Evolutionary conservation across 192 early-diverging fungal species (phyloP).

Genomic region (Backusella mclennaniae): DNA sequence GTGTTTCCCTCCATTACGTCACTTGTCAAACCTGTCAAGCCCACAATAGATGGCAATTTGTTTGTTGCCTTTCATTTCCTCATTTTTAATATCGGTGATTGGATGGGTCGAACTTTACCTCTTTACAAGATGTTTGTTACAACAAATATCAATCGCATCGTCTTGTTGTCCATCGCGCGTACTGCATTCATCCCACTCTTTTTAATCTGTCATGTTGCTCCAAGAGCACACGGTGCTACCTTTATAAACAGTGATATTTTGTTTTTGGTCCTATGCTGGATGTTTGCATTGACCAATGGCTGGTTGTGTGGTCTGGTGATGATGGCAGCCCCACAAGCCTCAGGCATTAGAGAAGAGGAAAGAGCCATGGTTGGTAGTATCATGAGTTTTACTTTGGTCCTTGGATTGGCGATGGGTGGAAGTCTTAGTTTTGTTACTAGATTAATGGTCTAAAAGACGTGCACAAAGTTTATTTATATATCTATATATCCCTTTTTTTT

Average conservation of each 20-base stretch:
- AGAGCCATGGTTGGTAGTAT: slow-evolving; percentile 54
- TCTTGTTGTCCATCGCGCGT: slow-evolving; percentile 46
- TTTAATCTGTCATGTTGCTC: slow-evolving; percentile 29
- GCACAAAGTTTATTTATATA: not conserved
- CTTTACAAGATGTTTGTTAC: slow-evolving; percentile 47
- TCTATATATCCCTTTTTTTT: slow-evolving; percentile 4
- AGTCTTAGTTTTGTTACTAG: slow-evolving; percentile 50
- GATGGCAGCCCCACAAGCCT: slow-evolving; percentile 53
- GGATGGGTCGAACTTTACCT: slow-evolving; percentile 61
- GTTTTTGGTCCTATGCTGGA: slow-evolving; percentile 51
- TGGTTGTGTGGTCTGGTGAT: slow-evolving; percentile 63
- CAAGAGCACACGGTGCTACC: not conserved
- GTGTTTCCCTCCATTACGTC: slow-evolving; percentile 77
- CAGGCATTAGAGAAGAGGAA: slow-evolving; percentile 29
- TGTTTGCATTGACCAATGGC: slow-evolving; percentile 67
- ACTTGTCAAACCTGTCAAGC: slow-evolving; percentile 50
- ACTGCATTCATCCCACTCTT: slow-evolving; percentile 66
- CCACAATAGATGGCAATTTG: slow-evolving; percentile 41
- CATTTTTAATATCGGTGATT: slow-evolving; percentile 71
- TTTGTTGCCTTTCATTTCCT: slow-evolving; percentile 77
- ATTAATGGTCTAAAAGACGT: slow-evolving; percentile 20
- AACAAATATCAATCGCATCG: slow-evolving; percentile 42
- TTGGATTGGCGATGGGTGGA: slow-evolving; percentile 69
- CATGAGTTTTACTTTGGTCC: slow-evolving; percentile 60
- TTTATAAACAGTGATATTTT: slow-evolving; percentile 44